Evolutionary conservation across 2,329 filamentous ascomycete species (phyloP).

Genomic region (Magnaporthiopsis incrustans): DNA sequence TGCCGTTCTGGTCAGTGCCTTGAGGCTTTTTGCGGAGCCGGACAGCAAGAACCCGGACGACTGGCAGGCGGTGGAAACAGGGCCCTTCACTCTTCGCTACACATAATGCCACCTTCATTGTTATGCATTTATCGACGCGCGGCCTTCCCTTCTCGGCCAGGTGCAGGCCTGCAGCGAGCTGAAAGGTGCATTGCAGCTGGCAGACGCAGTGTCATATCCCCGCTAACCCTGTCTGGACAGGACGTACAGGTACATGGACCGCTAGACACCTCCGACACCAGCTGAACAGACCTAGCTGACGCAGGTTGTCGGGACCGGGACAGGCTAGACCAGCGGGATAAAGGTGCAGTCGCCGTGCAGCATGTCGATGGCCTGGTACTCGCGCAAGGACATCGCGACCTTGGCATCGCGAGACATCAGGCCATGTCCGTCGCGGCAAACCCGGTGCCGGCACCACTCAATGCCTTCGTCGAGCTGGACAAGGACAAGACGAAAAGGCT

Average conservation of each 20-base stretch:
- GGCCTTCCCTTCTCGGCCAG: neutral
- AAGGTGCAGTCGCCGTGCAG: neutral
- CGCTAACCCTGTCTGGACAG: neutral
- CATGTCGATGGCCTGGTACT: neutral
- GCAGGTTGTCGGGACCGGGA: neutral
- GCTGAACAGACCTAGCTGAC: neutral
- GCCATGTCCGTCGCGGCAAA: neutral
- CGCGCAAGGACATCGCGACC: no score
- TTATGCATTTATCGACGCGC: neutral
- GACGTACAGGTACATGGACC: neutral
- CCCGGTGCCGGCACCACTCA: neutral
- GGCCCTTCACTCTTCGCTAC: neutral
- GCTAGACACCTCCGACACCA: no score
- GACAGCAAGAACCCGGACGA: neutral
- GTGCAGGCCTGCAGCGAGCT: neutral
- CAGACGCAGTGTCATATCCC: neutral
- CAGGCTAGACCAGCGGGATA: neutral
- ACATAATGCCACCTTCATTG: neutral
- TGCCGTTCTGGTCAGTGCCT: neutral
- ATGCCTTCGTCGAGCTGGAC: neutral
- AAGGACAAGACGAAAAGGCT: neutral
- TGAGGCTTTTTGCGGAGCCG: neutral
- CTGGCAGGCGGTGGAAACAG: constrained; percentile 2
- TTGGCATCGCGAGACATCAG: no score
- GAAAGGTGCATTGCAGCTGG: neutral